Evolutionary conservation across 2,329 filamentous ascomycete genomes (phyloP), one percentile per base, ranked within the genome.

Genomic region (Sphaerulina musiva): DNA sequence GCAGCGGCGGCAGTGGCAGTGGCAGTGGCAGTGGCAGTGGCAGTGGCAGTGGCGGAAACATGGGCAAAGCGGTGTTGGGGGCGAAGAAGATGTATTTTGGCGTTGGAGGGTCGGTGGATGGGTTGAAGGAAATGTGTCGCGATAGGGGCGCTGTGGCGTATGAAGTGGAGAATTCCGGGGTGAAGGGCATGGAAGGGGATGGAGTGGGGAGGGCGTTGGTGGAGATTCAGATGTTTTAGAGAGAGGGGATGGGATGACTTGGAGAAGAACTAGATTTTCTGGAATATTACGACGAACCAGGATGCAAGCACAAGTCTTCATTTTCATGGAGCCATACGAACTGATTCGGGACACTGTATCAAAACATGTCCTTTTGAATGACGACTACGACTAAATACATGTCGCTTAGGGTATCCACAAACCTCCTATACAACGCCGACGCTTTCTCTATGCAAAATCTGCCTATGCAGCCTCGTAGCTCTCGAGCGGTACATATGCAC

Each of bases 71-170:
- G 1, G 73, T 89, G 17, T 78, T 92, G 4, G 87, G 80, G 2
- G 88, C 88, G 1, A 93, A 93, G 73, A 80, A 82, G 60, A 77
- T 91, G 9, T 93, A 93, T 70, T 93, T 93, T 70, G 88, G 88
- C 2, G 88, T 93, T 4, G 88, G 88, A 0, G 88, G 88, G 0
- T 90, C 87, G 17, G 78, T 93, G 20, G 85, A 89, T 67, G 87
- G 87, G 60, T 89, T 93, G 62, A 72, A 75, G 54, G 69, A 71
- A 46, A 72, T 72, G 48, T 75, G 73, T 60, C 64, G 69, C 23
- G 67, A 67, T 42, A 64, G 64, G 31, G 73, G 74, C 4, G 72
- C 71, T 20, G 74, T 78, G 29, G 75, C 72, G 11, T 72, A 71
- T 53, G 76, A 78, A 61, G 69, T 77, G 47, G 76, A 77, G 50